phyloP scores from a whole-genome alignment of 345 rosid species.

The Acer yangbiense region DNA sequence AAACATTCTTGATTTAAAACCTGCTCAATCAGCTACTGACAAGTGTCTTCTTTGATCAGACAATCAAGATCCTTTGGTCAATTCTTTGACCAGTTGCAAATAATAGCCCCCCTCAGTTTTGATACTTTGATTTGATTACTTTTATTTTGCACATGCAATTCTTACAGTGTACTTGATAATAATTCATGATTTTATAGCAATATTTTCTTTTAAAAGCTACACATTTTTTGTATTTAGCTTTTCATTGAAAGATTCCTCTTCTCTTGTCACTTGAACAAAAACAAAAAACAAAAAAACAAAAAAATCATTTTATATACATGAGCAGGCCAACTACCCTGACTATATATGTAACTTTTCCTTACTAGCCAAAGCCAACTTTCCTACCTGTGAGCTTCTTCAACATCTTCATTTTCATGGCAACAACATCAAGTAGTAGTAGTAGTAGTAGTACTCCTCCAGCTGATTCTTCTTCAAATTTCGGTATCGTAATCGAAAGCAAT shows the following conservation, averaged over 20 bases:
- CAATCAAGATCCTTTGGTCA: background rate
- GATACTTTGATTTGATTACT: background rate
- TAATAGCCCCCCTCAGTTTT: background rate
- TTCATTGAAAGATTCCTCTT: constrained; percentile 3
- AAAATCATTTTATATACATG: background rate
- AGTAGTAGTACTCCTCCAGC: background rate
- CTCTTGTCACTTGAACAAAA: background rate
- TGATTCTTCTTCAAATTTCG: constrained; percentile 17
- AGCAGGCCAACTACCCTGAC: background rate
- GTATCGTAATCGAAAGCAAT: constrained; percentile 15
- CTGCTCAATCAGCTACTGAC: background rate
- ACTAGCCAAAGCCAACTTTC: background rate
- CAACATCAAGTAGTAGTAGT: constrained; percentile 2
- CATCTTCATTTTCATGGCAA: constrained; percentile 19
- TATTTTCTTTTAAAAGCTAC: background rate
- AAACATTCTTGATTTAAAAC: background rate
- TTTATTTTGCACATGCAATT: background rate
- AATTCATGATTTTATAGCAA: background rate
- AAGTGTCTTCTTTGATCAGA: background rate
- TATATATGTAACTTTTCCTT: background rate
- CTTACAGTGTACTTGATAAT: background rate
- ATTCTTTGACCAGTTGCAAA: background rate
- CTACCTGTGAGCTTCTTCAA: background rate
- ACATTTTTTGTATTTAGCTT: background rate
- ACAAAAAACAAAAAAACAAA: background rate